A percentile compares a stretch with the other conserved stretches of the same genome.
phyloP scores from a whole-genome alignment of 2,329 filamentous ascomycete species.

The Fusarium ambrosium region DNA sequence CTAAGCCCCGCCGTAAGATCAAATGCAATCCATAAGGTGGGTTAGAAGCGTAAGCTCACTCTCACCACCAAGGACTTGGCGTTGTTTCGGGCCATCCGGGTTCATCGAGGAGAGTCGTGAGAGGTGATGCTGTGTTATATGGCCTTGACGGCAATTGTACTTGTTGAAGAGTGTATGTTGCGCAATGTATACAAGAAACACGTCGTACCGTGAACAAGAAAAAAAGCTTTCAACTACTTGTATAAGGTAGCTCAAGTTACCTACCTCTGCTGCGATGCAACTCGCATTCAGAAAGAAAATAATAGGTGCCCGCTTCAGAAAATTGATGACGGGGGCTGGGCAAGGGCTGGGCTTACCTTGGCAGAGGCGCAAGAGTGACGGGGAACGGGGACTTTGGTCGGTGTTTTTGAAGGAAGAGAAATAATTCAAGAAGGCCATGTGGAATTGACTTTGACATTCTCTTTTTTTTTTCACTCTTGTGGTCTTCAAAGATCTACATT shows the following conservation, averaged over 20 bases:
- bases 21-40: background rate
- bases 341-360: constrained; percentile 38
- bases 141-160: background rate
- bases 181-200: background rate
- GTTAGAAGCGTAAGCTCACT: background rate
- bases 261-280: background rate
- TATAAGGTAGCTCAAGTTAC: background rate
- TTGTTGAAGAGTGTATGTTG: background rate
- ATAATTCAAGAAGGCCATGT: background rate
- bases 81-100: constrained; percentile 8
- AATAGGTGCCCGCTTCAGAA: background rate
- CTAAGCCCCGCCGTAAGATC: constrained; percentile 1
- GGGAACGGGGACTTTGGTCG: constrained; percentile 22
- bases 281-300: background rate
- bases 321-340: constrained; percentile 10
- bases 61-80: constrained; percentile 6
- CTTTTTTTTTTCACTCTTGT: background rate
- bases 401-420: constrained; percentile 1
- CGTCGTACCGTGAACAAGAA: background rate
- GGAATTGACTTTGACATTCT: background rate
- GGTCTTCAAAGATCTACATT: too few species aligned
- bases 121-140: too few species aligned
- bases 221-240: background rate
- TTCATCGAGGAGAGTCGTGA: background rate
- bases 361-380: constrained; percentile 32